Conservation (phyloP, 2,329 filamentous ascomycete genomes). For the Aspergillus hiratsukae region DNA sequence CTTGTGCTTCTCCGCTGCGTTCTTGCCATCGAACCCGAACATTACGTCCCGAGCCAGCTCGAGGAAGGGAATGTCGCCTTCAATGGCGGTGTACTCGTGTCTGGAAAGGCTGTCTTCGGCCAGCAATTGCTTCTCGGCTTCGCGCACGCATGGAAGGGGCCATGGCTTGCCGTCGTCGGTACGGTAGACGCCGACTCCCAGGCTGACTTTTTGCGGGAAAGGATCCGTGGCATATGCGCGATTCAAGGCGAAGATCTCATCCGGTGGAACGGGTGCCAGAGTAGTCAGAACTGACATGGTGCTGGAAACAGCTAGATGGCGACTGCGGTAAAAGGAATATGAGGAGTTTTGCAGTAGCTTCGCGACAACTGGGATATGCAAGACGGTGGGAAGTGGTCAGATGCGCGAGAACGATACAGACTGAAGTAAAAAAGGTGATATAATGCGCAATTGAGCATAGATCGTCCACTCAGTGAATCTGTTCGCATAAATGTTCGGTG, state of each 20-base stretch:
- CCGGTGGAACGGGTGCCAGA: slow-evolving; percentile 82
- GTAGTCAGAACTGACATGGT: slow-evolving; percentile 27
- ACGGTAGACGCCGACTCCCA: slow-evolving; percentile 86
- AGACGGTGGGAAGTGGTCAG: not conserved
- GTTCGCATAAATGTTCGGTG: not conserved
- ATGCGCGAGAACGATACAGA: not conserved
- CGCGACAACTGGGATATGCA: not conserved
- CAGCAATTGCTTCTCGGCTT: slow-evolving; percentile 68
- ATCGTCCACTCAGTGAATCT: not conserved
- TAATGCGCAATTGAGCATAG: not conserved
- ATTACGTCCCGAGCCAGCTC: slow-evolving; percentile 83
- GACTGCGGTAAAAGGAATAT: slow-evolving; percentile 2
- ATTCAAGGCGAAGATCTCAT: slow-evolving; percentile 86
- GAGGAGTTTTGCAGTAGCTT: not conserved
- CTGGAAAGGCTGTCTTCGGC: slow-evolving; percentile 81
- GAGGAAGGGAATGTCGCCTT: slow-evolving; percentile 78
- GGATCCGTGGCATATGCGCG: slow-evolving; percentile 74
- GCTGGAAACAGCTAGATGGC: not conserved
- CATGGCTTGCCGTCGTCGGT: slow-evolving; percentile 94
- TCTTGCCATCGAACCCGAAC: slow-evolving; percentile 58
- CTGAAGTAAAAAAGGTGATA: not conserved
- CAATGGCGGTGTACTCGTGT: slow-evolving; percentile 96
- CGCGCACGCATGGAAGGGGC: slow-evolving; percentile 88
- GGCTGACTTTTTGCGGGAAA: slow-evolving; percentile 71
- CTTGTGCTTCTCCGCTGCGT: slow-evolving; percentile 32